Conservation (phyloP, 345 rosid species). For the Moricandia arvensis region DNA sequence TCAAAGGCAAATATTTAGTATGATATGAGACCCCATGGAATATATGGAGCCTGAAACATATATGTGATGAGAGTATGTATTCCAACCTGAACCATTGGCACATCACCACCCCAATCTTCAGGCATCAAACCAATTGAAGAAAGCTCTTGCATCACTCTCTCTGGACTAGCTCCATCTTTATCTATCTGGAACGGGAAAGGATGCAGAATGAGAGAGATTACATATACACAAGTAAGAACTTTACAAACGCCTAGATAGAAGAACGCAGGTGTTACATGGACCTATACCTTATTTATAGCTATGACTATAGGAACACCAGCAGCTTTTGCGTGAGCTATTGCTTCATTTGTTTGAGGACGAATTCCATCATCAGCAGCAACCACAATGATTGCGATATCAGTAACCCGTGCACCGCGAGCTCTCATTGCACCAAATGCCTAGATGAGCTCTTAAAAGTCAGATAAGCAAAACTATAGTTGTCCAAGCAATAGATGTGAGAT, state of each 20-base stretch:
- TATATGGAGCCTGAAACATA: slow-evolving; percentile 26
- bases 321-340: slow-evolving; percentile 96
- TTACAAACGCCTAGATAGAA: slow-evolving; percentile 4
- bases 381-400: slow-evolving; percentile 91
- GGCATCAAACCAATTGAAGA: slow-evolving; percentile 96
- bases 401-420: slow-evolving; percentile 98
- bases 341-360: slow-evolving; percentile 97
- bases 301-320: slow-evolving; percentile 94
- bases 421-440: slow-evolving; percentile 99
- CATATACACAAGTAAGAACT: slow-evolving; percentile 20
- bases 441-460: slow-evolving; percentile 35
- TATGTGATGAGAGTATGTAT: slow-evolving; percentile 18
- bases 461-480: slow-evolving; percentile 25
- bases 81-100: slow-evolving; percentile 92
- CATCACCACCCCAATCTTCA: slow-evolving; percentile 97
- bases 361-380: slow-evolving; percentile 99
- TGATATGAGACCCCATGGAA: slow-evolving; percentile 27
- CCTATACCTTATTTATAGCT: slow-evolving; percentile 83
- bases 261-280: slow-evolving; percentile 3
- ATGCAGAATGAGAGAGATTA: slow-evolving; percentile 23
- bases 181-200: slow-evolving; percentile 61
- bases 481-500: neutral
- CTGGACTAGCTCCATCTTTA: slow-evolving; percentile 95
- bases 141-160: slow-evolving; percentile 97
- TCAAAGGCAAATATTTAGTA: slow-evolving; percentile 33